A percentile compares a stretch with the other conserved stretches of the same genome.
These are phyloP conservation scores for Thymus quinquecostatus DNA, from an alignment of 257 asterid species.

Conservation along the genomic window DNA sequence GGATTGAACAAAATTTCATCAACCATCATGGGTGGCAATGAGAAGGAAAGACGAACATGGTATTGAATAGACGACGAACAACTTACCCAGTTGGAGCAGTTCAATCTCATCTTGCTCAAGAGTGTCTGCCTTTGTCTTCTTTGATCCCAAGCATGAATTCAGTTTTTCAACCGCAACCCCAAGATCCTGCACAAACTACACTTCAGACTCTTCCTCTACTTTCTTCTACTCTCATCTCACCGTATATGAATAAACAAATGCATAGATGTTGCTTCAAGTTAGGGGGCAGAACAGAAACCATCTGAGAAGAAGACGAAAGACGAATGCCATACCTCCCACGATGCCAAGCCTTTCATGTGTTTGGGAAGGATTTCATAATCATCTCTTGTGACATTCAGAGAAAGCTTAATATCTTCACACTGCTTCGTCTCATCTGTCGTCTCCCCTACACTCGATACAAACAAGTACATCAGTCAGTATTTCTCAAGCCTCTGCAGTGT, in stretches of 20 bases:
- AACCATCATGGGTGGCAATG: no score
- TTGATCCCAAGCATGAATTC: constrained; percentile 54
- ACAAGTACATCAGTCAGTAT: constrained; percentile 26
- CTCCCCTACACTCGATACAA: constrained; percentile 36
- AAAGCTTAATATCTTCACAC: constrained; percentile 39
- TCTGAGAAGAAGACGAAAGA: neutral
- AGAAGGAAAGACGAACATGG: no score
- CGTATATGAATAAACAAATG: neutral
- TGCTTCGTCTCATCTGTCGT: constrained; percentile 32
- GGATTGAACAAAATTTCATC: no score
- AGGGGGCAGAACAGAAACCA: constrained; percentile 1
- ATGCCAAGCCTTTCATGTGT: constrained; percentile 66
- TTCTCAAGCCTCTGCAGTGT: constrained; percentile 4
- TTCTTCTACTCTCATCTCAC: neutral
- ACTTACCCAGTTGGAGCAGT: constrained; percentile 65
- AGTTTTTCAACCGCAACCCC: constrained; percentile 65
- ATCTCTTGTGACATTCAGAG: constrained; percentile 50
- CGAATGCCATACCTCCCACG: constrained; percentile 75
- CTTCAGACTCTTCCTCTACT: constrained; percentile 2
- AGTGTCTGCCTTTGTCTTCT: constrained; percentile 40
- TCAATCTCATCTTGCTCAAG: constrained; percentile 71
- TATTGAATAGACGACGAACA: neutral
- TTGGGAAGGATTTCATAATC: constrained; percentile 85
- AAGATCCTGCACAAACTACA: constrained; percentile 62
- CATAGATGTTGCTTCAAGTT: constrained; percentile 1